These are phyloP conservation scores for Ceratocystis ficicola DNA, from an alignment of 2,329 filamentous ascomycete genomes.

Conservation along the genomic window DNA sequence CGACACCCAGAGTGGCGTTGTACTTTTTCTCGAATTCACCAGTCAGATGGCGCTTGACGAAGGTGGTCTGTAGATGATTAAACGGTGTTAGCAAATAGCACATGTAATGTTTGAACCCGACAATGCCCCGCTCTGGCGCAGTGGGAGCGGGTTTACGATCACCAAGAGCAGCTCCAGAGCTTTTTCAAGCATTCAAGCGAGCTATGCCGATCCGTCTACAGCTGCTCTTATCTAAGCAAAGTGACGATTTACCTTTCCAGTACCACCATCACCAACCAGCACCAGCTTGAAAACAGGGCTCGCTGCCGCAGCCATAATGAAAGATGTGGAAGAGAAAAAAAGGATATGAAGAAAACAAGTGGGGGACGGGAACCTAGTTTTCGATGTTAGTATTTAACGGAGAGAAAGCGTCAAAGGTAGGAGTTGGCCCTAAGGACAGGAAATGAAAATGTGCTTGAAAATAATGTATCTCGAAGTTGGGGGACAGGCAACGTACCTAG, in stretches of 20 bases:
- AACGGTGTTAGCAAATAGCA: not conserved
- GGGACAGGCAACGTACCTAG: slow-evolving; percentile 16
- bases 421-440: not conserved
- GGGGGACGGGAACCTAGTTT: slow-evolving; percentile 27
- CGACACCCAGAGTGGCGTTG: slow-evolving; percentile 97
- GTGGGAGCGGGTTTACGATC: not conserved
- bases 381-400: slow-evolving; percentile 18
- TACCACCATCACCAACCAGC: slow-evolving; percentile 97
- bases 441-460: slow-evolving; percentile 1
- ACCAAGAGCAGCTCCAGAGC: slow-evolving; percentile 1
- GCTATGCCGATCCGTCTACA: not conserved
- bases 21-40: slow-evolving; percentile 99
- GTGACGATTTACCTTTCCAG: slow-evolving; percentile 64
- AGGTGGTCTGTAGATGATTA: slow-evolving; percentile 63
- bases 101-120: not conserved
- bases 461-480: not conserved
- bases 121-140: slow-evolving; percentile 18
- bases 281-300: slow-evolving; percentile 94
- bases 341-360: slow-evolving; percentile 38
- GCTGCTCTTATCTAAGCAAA: not conserved
- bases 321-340: slow-evolving; percentile 23
- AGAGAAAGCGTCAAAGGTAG: not conserved
- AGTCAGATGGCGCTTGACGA: slow-evolving; percentile 99
- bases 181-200: not conserved
- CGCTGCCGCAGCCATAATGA: slow-evolving; percentile 27